These are phyloP conservation scores for Coemansia sp. DNA, from an alignment of 192 early-diverging fungal genomes.

Conservation along the genomic window DNA sequence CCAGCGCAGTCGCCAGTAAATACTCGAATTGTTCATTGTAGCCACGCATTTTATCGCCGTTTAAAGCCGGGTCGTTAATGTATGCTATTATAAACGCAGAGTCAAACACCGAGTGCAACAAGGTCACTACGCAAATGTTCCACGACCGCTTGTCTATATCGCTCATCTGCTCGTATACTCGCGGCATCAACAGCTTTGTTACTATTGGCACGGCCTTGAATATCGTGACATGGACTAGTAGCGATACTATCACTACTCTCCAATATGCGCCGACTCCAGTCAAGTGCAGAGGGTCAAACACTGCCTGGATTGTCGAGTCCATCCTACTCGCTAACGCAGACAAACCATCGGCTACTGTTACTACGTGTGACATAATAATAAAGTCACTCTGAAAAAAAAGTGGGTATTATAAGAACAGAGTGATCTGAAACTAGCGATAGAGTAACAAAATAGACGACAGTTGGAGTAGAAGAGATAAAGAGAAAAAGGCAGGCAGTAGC, in stretches of 20 bases:
- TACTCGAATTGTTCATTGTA: conserved; percentile 28
- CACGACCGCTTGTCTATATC: conserved; percentile 23
- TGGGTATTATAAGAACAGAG: neutral
- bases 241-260: conserved; percentile 22
- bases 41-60: conserved; percentile 40
- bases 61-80: conserved; percentile 18
- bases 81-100: conserved; percentile 25
- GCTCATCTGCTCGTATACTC: conserved; percentile 19
- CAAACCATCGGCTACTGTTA: neutral
- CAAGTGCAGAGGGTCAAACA: conserved; percentile 45
- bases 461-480: neutral
- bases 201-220: neutral
- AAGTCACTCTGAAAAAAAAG: neutral
- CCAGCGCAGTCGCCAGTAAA: conserved; percentile 27
- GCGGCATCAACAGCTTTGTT: conserved; percentile 20
- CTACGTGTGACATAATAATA: neutral
- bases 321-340: neutral
- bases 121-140: conserved; percentile 4
- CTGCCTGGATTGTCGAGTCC: conserved; percentile 17
- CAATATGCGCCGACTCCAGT: conserved; percentile 36
- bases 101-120: conserved; percentile 33
- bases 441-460: neutral
- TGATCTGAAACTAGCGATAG: neutral
- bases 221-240: conserved; percentile 6
- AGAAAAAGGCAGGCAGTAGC: neutral